Percentiles rank a stretch among this genome's conserved stretches.
Conservation (phyloP, 139 green algal genomes). For the Astrephomene gubernaculifera region DNA sequence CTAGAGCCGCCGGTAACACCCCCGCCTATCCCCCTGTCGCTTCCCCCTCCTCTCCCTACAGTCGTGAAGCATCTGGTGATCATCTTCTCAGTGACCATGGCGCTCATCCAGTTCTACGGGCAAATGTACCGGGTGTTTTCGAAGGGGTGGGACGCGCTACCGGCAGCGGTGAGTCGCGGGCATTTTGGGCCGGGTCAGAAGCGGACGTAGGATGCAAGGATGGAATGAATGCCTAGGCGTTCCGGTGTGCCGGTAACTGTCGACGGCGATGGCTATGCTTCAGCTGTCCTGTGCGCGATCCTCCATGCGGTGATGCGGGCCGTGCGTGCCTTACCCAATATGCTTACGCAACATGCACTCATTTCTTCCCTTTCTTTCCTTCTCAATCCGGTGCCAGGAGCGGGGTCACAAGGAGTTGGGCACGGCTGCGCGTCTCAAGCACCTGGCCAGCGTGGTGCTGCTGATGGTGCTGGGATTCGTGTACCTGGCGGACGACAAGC, state of each 20-base stretch:
- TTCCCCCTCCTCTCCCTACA: not conserved
- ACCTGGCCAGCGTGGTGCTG: conserved; percentile 62
- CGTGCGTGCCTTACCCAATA: not conserved
- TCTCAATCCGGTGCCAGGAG: conserved; percentile 55
- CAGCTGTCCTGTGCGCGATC: too few relatives aligned
- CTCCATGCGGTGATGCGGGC: too few relatives aligned
- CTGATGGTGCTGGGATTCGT: conserved; percentile 47
- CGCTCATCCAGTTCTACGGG: conserved; percentile 14
- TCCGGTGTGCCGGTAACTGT: too few relatives aligned
- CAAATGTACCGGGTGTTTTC: conserved; percentile 53
- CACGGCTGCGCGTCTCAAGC: conserved; percentile 42
- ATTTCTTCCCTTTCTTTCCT: not conserved
- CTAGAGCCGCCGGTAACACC: too few relatives aligned
- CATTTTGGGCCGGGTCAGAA: not conserved
- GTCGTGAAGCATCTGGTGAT: conserved; percentile 42
- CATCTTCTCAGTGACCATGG: conserved; percentile 21
- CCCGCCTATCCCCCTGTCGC: not conserved
- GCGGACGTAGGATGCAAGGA: too few relatives aligned
- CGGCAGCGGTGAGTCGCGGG: conserved; percentile 23
- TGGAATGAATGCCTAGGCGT: too few relatives aligned
- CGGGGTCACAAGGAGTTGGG: conserved; percentile 81
- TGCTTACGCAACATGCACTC: not conserved
- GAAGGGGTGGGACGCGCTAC: conserved; percentile 1
- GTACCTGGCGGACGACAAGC: conserved; percentile 46
- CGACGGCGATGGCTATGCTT: too few relatives aligned